Percentiles rank a stretch among this genome's conserved stretches.
phyloP scores from a whole-genome alignment of 805 yeast genomes.

The Wickerhamiella cacticola region DNA sequence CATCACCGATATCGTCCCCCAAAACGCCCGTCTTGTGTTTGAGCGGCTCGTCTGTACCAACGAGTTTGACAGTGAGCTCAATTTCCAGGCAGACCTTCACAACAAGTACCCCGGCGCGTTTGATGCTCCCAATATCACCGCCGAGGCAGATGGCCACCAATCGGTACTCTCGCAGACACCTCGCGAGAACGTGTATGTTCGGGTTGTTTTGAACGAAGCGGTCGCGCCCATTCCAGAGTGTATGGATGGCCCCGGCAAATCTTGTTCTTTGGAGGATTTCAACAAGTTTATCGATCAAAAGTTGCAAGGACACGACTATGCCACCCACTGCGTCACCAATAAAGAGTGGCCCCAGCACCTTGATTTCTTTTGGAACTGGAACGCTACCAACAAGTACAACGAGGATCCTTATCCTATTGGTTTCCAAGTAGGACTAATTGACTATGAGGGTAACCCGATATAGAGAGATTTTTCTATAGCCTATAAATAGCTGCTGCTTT shows the following conservation, averaged over 20 bases:
- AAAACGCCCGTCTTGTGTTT: slow-evolving; percentile 25
- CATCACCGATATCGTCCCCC: slow-evolving; percentile 32
- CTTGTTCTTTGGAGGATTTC: slow-evolving; percentile 30
- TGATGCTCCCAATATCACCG: slow-evolving; percentile 16
- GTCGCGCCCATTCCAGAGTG: slow-evolving; percentile 41
- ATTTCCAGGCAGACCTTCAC: slow-evolving; percentile 15
- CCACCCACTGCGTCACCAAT: slow-evolving; percentile 15
- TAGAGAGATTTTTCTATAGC: too few relatives aligned
- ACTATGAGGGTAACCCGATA: slow-evolving; percentile 12
- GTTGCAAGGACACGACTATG: slow-evolving; percentile 13
- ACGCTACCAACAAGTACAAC: slow-evolving; percentile 18
- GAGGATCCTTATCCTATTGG: slow-evolving; percentile 14
- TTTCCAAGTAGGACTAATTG: slow-evolving; percentile 16
- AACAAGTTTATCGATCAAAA: slow-evolving; percentile 15
- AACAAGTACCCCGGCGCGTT: slow-evolving; percentile 20
- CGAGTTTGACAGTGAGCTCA: slow-evolving; percentile 17
- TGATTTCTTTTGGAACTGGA: slow-evolving; percentile 24
- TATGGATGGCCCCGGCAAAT: slow-evolving; percentile 40
- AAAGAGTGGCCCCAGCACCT: slow-evolving; percentile 19
- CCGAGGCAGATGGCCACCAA: slow-evolving; percentile 1
- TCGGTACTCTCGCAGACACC: neutral
- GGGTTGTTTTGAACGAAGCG: slow-evolving; percentile 42
- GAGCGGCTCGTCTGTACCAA: slow-evolving; percentile 33
- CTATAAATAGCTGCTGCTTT: too few relatives aligned
- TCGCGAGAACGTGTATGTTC: slow-evolving; percentile 32